phyloP scores from a whole-genome alignment of 768 basidiomycete genomes.

The Naganishia vishniacii region DNA sequence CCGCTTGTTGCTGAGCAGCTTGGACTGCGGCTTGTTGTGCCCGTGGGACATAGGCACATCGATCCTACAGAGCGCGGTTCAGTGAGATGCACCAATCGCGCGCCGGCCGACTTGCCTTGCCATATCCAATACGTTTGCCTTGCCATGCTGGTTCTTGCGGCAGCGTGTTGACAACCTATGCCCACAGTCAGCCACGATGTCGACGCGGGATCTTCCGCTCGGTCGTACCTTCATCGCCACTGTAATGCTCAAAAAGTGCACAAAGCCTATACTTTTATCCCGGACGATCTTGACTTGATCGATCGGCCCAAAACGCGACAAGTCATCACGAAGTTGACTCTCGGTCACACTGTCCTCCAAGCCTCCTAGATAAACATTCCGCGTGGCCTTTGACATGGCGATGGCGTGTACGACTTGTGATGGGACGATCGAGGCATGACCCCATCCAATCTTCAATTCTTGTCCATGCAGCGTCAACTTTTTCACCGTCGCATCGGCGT shows the following conservation, averaged over 20 bases:
- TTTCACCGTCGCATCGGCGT: conserved; percentile 92
- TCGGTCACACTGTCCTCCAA: conserved; percentile 85
- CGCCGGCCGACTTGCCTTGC: conserved; percentile 59
- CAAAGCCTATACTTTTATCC: conserved; percentile 98
- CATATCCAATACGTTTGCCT: conserved; percentile 94
- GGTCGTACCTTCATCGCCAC: conserved; percentile 97
- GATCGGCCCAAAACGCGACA: conserved; percentile 87
- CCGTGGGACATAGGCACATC: conserved; percentile 86
- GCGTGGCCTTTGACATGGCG: conserved; percentile 80
- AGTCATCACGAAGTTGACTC: conserved; percentile 82
- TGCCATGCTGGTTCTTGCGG: conserved; percentile 89
- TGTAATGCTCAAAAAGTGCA: conserved; percentile 93
- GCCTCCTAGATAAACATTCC: conserved; percentile 95
- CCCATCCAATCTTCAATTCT: conserved; percentile 98
- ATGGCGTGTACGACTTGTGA: conserved; percentile 81
- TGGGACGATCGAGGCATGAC: conserved; percentile 84
- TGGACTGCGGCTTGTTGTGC: conserved; percentile 74
- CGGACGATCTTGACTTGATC: conserved; percentile 99
- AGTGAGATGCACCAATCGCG: no score
- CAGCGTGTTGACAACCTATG: conserved; percentile 83
- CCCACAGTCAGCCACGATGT: conserved; percentile 10
- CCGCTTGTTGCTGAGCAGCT: conserved; percentile 50
- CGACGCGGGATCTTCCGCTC: no score
- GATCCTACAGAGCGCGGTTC: conserved; percentile 58
- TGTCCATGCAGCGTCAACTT: conserved; percentile 87